Evolutionary conservation across 2,329 filamentous ascomycete genomes (phyloP).

Genomic region (Teratosphaeria nubilosa): DNA sequence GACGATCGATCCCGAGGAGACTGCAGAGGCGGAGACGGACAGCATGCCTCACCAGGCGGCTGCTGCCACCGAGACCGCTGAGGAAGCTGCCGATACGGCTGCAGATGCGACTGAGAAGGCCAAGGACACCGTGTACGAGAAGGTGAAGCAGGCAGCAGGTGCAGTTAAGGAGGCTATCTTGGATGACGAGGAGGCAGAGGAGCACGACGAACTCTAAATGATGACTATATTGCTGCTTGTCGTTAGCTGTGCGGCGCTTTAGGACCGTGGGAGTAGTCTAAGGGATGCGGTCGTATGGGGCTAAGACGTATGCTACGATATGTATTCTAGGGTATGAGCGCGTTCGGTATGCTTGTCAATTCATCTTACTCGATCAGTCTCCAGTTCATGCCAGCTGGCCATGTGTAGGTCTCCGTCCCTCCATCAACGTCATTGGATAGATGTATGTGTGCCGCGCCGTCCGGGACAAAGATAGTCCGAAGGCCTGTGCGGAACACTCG

Average conservation of each 20-base stretch:
- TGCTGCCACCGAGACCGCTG: slow-evolving; percentile 26
- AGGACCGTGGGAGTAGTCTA: not conserved
- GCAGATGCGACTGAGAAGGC: slow-evolving; percentile 18
- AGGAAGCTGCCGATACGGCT: slow-evolving; percentile 14
- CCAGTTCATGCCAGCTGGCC: not conserved
- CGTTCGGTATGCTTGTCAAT: not conserved
- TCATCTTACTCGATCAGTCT: not conserved
- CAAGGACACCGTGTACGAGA: slow-evolving; percentile 20
- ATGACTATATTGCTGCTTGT: not conserved
- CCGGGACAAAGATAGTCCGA: not conserved
- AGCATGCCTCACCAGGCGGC: slow-evolving; percentile 37
- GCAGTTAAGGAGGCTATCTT: slow-evolving; percentile 22
- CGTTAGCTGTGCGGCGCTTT: not conserved
- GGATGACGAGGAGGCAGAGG: slow-evolving; percentile 27
- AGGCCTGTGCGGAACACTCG: not conserved
- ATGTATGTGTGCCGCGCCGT: too few relatives aligned
- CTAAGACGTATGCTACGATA: not conserved
- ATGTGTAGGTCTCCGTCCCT: not conserved
- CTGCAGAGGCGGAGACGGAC: slow-evolving; percentile 36
- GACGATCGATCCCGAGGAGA: slow-evolving; percentile 39
- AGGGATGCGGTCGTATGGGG: not conserved
- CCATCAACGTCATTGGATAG: too few relatives aligned
- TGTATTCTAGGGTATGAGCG: not conserved
- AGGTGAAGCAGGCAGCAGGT: slow-evolving; percentile 28
- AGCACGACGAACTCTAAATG: slow-evolving; percentile 68